Base-by-base conservation (phyloP, 257 asterid genomes). In the Jacaranda mimosifolia region DNA sequence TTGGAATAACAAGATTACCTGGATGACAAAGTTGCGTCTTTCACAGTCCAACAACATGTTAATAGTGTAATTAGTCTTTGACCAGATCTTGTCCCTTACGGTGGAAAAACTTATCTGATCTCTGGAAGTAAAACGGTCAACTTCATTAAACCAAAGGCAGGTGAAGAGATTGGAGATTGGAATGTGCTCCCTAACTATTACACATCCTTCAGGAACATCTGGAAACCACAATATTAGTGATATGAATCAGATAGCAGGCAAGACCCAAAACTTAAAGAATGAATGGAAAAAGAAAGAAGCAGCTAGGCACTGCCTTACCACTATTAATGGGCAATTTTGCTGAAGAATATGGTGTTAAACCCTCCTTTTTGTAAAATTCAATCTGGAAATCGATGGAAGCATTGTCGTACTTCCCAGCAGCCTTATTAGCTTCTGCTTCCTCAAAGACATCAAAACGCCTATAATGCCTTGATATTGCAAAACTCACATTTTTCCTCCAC, bases 131-230 rank as follows among this genome's bases (percentile, higher is more conserved):
- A 92, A 94, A 13, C 99, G 96, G 72, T 94, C 98, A 18, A 94
- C 98, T 81, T 94, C 98, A 55, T 91, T 92, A 78, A 92, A 94
- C 98, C 98, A 92, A 48, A 92, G 96, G 75, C 98, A 94, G 21
- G 98, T 92, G 81, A 92, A 94, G 78, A 94, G 96, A 77, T 92
- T 88, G 79, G 97, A 78, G 81, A 94, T 88, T 10, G 98, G 98
- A 75, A 87, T 79, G 78, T 94, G 98, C 82, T 94, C 98, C 85
- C 83, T 87, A 71, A 94, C 74, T 66, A 94, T 91, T 32, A 94
- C 98, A 82, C 99, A 94, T 48, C 99, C 98, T 86, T 94, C 98
- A 5, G 98, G 98, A 80, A 94, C 99, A 89, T 94, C 99, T 94
- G 92, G 59, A 79, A 49, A 52, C 77, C 70, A 19, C 38, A 70